These are phyloP conservation scores for Paraphoma chrysanthemicola DNA, from an alignment of 2,329 filamentous ascomycete genomes.

Conservation along the genomic window DNA sequence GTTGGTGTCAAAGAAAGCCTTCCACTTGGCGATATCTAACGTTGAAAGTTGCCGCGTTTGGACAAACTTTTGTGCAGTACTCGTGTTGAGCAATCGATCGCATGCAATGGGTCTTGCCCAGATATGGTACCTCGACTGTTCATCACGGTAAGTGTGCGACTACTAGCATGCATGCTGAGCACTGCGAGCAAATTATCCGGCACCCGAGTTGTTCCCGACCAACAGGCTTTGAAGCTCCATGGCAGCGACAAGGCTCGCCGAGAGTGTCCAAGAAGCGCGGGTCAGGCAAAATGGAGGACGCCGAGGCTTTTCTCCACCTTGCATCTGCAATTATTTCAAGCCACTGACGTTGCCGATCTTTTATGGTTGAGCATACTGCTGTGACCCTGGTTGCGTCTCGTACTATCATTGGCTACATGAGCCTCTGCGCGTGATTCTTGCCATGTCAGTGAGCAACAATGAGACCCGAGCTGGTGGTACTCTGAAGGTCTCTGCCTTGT, in stretches of 20 bases:
- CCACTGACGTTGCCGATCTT: slow-evolving; percentile 7
- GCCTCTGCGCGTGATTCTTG: slow-evolving; percentile 7
- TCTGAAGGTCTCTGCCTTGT: slow-evolving; percentile 8
- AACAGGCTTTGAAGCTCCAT: background rate
- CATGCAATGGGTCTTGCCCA: background rate
- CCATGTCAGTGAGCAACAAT: slow-evolving; percentile 3
- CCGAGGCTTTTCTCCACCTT: slow-evolving; percentile 3
- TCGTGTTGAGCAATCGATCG: background rate
- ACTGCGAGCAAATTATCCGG: background rate
- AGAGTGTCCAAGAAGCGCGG: background rate
- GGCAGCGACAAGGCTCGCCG: background rate
- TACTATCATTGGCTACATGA: slow-evolving; percentile 4
- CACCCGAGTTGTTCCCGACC: background rate
- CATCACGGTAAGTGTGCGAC: background rate
- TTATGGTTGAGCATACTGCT: background rate
- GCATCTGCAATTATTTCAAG: background rate
- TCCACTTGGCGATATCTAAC: background rate
- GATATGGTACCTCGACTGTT: background rate
- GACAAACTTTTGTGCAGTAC: background rate
- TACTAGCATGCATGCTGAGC: background rate
- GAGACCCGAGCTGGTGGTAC: slow-evolving; percentile 3
- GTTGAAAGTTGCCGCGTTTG: no score
- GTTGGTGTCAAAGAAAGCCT: background rate
- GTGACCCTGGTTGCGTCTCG: background rate
- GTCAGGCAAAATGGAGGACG: background rate